Base-by-base conservation (phyloP, 2,329 filamentous ascomycete genomes). In the Arthrobotrys megalospora region DNA sequence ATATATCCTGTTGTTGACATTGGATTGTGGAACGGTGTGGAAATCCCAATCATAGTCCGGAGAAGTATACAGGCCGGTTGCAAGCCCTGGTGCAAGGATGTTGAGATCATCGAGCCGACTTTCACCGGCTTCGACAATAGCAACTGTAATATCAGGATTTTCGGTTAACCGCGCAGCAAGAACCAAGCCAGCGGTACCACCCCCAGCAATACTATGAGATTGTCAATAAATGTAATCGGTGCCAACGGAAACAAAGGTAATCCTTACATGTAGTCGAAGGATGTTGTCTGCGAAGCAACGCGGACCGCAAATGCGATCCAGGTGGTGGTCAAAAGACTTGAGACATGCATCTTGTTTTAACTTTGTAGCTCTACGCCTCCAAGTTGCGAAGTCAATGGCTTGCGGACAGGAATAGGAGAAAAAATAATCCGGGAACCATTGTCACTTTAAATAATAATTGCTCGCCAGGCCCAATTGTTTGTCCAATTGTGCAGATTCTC, bases 31-130 rank as follows among this genome's bases (percentile, higher is more conserved):
- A 4, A 83, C 80, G 0, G 86, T 85, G 10, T 85, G 83, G 80
- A 87, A 87, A 79, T 85, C 85, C 83, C 86, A 86, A 79, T 87
- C 83, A 43, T 83, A 83, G 1, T 58, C 19, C 2, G 72, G 65
- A 34, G 60, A 53, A n/a, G 72, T 70, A 24, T 76, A 76, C 8
- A 76, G n/a, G 3, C 65, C 72, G 24, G 72, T 70, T 12, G 60
- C 14, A 41, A 76, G 55, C 2, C 72, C 72, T 10, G 72, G 72
- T 12, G 72, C 72, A 34, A 76, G 72, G 21, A 76, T 76, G 32
- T 24, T 65, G 21, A 70, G 58, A 28, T 76, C 72, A 28, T 47
- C 32, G 21, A 66, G 34, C 8, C 72, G 47, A 24, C 60, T 60
- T 41, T 76, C 72, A 16, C 72, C 72, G 14, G 72, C 72, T 24